Base-by-base conservation (phyloP, 305 asterid genomes). In the Andrographis paniculata region DNA sequence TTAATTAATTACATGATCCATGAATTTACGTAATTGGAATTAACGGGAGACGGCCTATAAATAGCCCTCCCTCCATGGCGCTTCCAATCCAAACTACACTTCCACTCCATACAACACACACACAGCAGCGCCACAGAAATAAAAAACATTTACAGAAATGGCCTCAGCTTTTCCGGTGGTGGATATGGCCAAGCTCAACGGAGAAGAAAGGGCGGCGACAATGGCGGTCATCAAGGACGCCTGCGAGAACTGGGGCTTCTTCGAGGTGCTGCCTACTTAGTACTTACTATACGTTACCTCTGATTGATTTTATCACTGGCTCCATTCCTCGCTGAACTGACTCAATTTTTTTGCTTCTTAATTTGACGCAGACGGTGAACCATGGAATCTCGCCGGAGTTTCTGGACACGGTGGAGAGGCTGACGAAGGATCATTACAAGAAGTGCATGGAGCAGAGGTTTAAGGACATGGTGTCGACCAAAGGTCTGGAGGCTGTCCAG, bases 221-320 rank as follows among this genome's bases (percentile, higher is more conserved):
- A 75, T 91, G 96, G 91, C 61, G 6, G 45, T 51, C 46, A 81
- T 91, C 48, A 65, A 77, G 21, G 99, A 87, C 59, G 99, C 96
- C 45, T 91, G 99, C 44, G 86, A 80, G 52, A 91, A 87, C 58
- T 92, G 99, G 96, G 99, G 99, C 13, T 92, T 87, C 79, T 91
- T 91, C 59, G 96, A 86, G 99, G 98, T 86, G n/a, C n/a, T 7
- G 4, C 38, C n/a, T 33, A 6, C 14, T 13, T 7, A 2, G 6
- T 10, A 27, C 33, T 27, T 10, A 27, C 33, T 27, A 27, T 5
- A 27, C 10, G 9, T n/a, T n/a, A n/a, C n/a, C n/a, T n/a, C n/a
- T n/a, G n/a, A n/a, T n/a, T n/a, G n/a, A n/a, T n/a, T n/a, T n/a
- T n/a, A n/a, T n/a, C n/a, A n/a, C n/a, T n/a, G n/a, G n/a, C n/a